These are phyloP conservation scores for Gnomoniopsis sp. DNA, from an alignment of 2,329 filamentous ascomycete genomes.

Conservation along the genomic window DNA sequence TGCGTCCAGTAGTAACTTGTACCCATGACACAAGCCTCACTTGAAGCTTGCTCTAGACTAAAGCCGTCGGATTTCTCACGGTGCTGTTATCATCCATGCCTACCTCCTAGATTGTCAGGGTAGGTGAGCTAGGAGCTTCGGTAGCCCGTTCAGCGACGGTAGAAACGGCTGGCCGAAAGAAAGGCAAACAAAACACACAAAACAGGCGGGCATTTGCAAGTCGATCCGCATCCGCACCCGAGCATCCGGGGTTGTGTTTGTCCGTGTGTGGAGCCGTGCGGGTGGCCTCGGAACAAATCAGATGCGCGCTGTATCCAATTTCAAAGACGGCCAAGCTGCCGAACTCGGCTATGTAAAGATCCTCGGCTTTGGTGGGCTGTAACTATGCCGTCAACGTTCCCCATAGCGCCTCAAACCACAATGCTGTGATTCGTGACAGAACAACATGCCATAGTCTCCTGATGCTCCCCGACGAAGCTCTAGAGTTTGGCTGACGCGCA, in stretches of 20 bases:
- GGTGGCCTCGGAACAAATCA: not conserved
- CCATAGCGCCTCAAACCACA: not conserved
- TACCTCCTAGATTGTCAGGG: no score
- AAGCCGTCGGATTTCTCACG: no score
- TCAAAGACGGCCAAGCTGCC: not conserved
- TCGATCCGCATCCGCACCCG: not conserved
- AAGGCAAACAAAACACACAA: no score
- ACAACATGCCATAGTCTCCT: conserved; percentile 8
- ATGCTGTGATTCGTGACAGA: not conserved
- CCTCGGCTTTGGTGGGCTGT: not conserved
- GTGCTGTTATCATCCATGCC: no score
- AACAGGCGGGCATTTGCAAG: no score
- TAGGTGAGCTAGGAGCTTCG: no score
- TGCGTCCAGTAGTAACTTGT: no score
- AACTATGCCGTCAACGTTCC: not conserved
- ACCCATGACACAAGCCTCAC: no score
- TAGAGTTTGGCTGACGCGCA: conserved; percentile 3
- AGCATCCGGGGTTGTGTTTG: not conserved
- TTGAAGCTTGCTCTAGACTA: no score
- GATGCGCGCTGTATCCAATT: not conserved
- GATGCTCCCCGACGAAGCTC: not conserved
- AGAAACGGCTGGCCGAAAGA: no score
- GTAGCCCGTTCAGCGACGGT: no score
- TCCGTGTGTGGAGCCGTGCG: not conserved
- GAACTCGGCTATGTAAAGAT: not conserved